These are phyloP conservation scores for Macadamia tetraphylla DNA, from an alignment of 164 flowering plant genomes.

Conservation along the genomic window DNA sequence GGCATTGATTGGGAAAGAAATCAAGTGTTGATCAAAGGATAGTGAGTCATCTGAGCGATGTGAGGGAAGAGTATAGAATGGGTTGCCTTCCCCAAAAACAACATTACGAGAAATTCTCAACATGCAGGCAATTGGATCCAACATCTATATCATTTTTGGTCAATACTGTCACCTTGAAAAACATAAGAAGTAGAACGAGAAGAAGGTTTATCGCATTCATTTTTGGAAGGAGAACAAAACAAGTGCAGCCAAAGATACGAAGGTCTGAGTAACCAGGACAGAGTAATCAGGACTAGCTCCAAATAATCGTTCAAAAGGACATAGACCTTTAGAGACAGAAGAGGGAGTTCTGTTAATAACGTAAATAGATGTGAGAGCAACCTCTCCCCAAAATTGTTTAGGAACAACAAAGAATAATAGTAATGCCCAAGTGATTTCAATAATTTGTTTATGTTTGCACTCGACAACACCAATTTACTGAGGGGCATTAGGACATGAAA, in stretches of 20 bases:
- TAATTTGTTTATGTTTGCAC: conserved; percentile 3
- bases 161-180: conserved; percentile 3
- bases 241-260: conserved; percentile 16
- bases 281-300: conserved; percentile 1
- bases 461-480: conserved; percentile 3
- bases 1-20: not conserved
- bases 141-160: conserved; percentile 17
- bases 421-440: not conserved
- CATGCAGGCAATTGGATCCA: conserved; percentile 9
- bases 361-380: conserved; percentile 7
- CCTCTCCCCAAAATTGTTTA: conserved; percentile 17
- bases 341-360: conserved; percentile 11
- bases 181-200: conserved; percentile 3
- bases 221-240: conserved; percentile 16
- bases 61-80: not conserved
- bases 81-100: conserved; percentile 3
- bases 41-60: not conserved
- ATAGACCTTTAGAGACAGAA: not conserved
- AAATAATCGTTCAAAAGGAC: conserved; percentile 15
- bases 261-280: not conserved
- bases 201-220: conserved; percentile 12
- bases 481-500: conserved; percentile 4
- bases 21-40: not conserved
- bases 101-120: conserved; percentile 5
- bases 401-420: not conserved